phyloP scores from a whole-genome alignment of 768 basidiomycete species.

The Suillus weaverae region DNA sequence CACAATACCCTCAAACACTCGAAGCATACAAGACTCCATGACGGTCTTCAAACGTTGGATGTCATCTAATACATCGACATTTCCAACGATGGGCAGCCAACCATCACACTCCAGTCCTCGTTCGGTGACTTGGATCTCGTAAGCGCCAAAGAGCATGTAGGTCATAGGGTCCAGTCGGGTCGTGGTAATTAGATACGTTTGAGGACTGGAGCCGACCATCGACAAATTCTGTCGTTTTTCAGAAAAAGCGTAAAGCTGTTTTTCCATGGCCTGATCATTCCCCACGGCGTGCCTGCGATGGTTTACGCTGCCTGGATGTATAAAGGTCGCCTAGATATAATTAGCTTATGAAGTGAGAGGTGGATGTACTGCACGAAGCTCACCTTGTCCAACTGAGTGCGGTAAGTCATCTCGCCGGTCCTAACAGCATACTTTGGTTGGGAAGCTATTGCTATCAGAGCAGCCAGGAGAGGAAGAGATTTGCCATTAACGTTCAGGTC shows the following conservation, averaged over 20 bases:
- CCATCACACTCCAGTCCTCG: constrained; percentile 84
- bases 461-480: constrained; percentile 75
- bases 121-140: constrained; percentile 66
- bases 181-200: constrained; percentile 75
- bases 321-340: constrained; percentile 58
- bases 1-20: constrained; percentile 85
- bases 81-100: constrained; percentile 85
- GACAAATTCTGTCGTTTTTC: constrained; percentile 84
- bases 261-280: constrained; percentile 41
- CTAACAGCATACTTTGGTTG: constrained; percentile 91
- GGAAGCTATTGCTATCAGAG: constrained; percentile 79
- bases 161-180: constrained; percentile 86
- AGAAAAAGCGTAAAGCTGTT: constrained; percentile 76
- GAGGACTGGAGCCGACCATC: constrained; percentile 42
- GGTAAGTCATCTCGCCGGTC: constrained; percentile 61
- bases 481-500: constrained; percentile 73
- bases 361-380: constrained; percentile 6
- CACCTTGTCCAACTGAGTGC: constrained; percentile 87
- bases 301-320: constrained; percentile 89
- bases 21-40: constrained; percentile 82
- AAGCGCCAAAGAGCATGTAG: constrained; percentile 89
- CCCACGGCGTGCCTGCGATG: constrained; percentile 50
- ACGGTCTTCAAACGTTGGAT: constrained; percentile 77
- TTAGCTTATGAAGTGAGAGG: constrained; percentile 9
- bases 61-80: constrained; percentile 73